Base-by-base conservation (phyloP, 169 alveolate genomes). In the Cryptosporidium baileyi region DNA sequence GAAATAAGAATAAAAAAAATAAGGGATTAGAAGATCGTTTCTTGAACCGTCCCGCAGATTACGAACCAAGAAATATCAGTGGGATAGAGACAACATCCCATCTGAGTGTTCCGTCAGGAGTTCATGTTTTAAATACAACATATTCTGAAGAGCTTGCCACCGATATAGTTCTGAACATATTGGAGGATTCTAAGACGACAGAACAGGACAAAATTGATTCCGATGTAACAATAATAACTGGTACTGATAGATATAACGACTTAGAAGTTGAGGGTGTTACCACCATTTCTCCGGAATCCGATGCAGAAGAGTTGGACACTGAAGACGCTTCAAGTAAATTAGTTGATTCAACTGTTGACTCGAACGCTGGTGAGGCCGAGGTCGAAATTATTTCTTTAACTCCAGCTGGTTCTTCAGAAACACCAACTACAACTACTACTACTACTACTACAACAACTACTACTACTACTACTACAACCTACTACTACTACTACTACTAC, bases 371-470 rank as follows among this genome's bases (percentile, higher is more conserved):
- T 1, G 81, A 51, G 1, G 63, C 19, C 0, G 32, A 0, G 22
- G 13, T 7, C 17, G 19, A 1, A 5, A 3, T 32, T 65, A 28
- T 49, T 1, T 28, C 41, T 5, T 44, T 63, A 4, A 28, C 61
- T 28, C 63, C 81, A n/a, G 41, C 24, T 2, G 81, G 28, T 7
- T 9, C 7, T 22, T 32, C 49, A 17, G n/a, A 6, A 17, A 61
- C 79, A 8, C 4, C 22, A 9, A 32, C 57, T 28, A 28, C 79
- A 26, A 63, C 61, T 9, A 63, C 61, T 9, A 63, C 80, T 3
- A 40, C 80, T 63, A 63, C 80, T 63, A 63, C 80, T 38, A 63
- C 81, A 43, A 63, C 80, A 3, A 63, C 80, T 44, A 26, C 80
- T 0, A 63, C 80, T 0, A 28, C 80, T 22, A 30, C 43, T 7